phyloP scores from a whole-genome alignment of 441 rosid genomes.

The Gossypium aridum region DNA sequence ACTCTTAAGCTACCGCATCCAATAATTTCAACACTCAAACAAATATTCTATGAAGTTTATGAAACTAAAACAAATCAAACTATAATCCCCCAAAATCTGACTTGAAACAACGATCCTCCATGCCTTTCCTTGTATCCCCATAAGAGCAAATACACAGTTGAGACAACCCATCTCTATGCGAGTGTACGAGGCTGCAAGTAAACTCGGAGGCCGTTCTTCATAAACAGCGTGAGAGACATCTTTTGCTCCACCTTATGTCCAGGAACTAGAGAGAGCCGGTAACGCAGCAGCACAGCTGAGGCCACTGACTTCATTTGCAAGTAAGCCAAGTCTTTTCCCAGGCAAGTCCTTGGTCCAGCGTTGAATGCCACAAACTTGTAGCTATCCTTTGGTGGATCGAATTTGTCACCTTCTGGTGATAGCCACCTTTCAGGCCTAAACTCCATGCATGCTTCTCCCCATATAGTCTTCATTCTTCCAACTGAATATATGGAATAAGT shows the following conservation, averaged over 20 bases:
- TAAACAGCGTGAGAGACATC: conserved; percentile 90
- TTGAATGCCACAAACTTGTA: conserved; percentile 87
- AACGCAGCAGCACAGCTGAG: conserved; percentile 79
- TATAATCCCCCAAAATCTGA: not conserved
- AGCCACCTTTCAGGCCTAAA: conserved; percentile 86
- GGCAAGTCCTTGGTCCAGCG: conserved; percentile 90
- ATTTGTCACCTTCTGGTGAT: conserved; percentile 40
- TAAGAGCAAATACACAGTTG: not conserved
- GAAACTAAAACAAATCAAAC: conserved; percentile 14
- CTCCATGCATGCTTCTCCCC: conserved; percentile 86
- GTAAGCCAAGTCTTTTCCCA: conserved; percentile 91
- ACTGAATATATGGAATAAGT: conserved; percentile 86
- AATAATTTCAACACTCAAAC: not conserved
- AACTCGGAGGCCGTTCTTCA: conserved; percentile 80
- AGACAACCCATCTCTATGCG: conserved; percentile 14
- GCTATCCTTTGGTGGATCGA: conserved; percentile 72
- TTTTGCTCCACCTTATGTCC: conserved; percentile 89
- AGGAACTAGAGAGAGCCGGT: conserved; percentile 52
- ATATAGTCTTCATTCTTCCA: conserved; percentile 82
- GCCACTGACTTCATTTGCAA: conserved; percentile 90
- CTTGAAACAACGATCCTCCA: not conserved
- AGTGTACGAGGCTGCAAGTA: conserved; percentile 67
- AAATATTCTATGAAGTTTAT: conserved; percentile 6
- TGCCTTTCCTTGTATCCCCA: not conserved
- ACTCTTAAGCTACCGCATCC: not conserved